Conservation (phyloP, 2,329 filamentous ascomycete species). For the Penicillium sp. region DNA sequence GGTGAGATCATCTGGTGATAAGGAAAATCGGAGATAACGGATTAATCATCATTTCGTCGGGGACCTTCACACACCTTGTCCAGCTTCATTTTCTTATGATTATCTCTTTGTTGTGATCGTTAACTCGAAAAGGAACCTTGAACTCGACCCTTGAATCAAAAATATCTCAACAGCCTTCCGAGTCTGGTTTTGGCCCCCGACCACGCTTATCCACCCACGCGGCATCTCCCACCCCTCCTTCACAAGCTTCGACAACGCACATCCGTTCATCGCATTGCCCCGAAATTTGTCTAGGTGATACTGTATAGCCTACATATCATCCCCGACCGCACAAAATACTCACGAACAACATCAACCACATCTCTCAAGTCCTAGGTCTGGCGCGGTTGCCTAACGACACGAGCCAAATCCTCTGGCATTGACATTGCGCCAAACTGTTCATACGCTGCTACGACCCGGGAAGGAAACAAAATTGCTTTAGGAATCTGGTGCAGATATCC, state of each 20-base stretch:
- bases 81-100: background rate
- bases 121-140: background rate
- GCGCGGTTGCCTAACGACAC: background rate
- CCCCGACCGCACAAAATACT: background rate
- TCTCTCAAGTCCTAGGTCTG: background rate
- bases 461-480: background rate
- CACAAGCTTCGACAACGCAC: conserved; percentile 7
- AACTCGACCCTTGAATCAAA: too few species aligned
- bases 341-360: background rate
- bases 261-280: conserved; percentile 3
- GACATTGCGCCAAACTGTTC: conserved; percentile 4
- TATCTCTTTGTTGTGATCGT: background rate
- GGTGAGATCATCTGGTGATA: conserved; percentile 15
- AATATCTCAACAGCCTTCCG: background rate
- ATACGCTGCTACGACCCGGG: background rate
- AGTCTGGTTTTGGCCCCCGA: background rate
- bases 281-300: background rate
- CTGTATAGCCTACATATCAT: background rate
- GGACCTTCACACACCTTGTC: background rate
- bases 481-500: background rate
- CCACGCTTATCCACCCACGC: background rate
- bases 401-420: background rate
- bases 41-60: conserved; percentile 9
- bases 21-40: conserved; percentile 8
- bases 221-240: conserved; percentile 1